These are phyloP conservation scores for Periconia sp. DNA, from an alignment of 2,329 filamentous ascomycete species.

Conservation along the genomic window DNA sequence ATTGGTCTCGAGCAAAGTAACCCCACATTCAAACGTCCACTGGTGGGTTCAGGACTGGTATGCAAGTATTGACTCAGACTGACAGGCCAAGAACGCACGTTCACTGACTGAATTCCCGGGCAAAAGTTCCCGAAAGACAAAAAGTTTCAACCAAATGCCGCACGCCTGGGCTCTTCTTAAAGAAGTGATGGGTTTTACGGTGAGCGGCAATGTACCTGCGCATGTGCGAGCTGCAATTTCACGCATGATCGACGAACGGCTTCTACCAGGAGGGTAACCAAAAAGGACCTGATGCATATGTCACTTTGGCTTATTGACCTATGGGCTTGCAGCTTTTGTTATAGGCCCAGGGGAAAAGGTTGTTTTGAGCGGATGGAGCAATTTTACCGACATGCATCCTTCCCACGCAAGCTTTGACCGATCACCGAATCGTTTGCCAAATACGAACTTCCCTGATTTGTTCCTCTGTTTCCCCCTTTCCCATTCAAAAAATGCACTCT, in stretches of 20 bases:
- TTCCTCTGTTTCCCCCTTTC: background rate
- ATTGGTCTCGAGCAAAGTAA: too few species aligned
- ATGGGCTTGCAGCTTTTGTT: background rate
- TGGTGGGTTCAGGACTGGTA: too few species aligned
- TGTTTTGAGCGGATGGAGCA: background rate
- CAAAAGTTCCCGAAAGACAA: too few species aligned
- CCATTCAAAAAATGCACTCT: background rate
- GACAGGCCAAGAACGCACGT: too few species aligned
- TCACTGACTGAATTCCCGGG: too few species aligned
- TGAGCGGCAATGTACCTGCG: background rate
- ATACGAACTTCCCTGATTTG: background rate
- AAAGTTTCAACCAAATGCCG: too few species aligned
- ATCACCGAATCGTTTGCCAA: background rate
- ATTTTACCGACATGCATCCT: background rate
- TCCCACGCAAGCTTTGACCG: background rate
- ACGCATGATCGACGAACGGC: constrained; percentile 1
- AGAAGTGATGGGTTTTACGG: background rate
- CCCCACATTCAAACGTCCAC: too few species aligned
- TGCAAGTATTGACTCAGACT: too few species aligned
- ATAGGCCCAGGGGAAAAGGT: background rate
- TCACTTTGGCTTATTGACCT: too few species aligned
- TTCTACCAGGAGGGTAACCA: background rate
- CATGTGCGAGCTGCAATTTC: background rate
- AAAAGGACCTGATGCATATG: too few species aligned
- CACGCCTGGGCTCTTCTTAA: background rate